phyloP scores from a whole-genome alignment of 208 protist genomes.

The Trypanosoma congolense region DNA sequence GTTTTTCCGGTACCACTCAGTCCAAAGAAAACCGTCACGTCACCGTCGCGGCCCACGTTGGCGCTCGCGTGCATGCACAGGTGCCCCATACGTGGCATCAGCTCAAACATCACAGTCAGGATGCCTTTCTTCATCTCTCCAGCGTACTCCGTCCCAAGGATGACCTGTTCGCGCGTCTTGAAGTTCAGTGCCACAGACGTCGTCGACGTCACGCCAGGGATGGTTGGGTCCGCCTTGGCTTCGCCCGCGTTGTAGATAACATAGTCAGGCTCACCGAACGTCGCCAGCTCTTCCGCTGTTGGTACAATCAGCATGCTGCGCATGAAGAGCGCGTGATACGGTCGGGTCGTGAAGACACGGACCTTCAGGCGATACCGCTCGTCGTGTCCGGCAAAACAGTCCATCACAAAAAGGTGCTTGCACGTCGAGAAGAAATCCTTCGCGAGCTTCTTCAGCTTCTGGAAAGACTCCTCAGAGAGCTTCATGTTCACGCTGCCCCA shows the following conservation, averaged over 20 bases:
- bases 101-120: constrained; percentile 95
- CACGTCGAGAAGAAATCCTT: constrained; percentile 90
- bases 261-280: constrained; percentile 94
- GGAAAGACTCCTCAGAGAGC: constrained; percentile 87
- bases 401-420: constrained; percentile 91
- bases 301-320: constrained; percentile 94
- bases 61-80: constrained; percentile 92
- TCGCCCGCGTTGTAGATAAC: constrained; percentile 94
- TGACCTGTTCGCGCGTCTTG: constrained; percentile 86
- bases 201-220: constrained; percentile 71
- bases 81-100: constrained; percentile 89
- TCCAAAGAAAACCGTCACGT: constrained; percentile 88
- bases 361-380: constrained; percentile 91
- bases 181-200: constrained; percentile 85
- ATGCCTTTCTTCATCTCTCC: constrained; percentile 99
- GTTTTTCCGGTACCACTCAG: constrained; percentile 92
- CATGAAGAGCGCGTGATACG: constrained; percentile 97
- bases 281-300: constrained; percentile 80
- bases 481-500: constrained; percentile 94
- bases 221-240: constrained; percentile 84
- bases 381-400: constrained; percentile 92
- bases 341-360: constrained; percentile 85
- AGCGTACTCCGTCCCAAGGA: constrained; percentile 95
- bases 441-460: constrained; percentile 88
- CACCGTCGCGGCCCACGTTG: constrained; percentile 85